These are phyloP conservation scores for Eucalyptus cladocalyx DNA, from an alignment of 345 rosid species.

Conservation along the genomic window DNA sequence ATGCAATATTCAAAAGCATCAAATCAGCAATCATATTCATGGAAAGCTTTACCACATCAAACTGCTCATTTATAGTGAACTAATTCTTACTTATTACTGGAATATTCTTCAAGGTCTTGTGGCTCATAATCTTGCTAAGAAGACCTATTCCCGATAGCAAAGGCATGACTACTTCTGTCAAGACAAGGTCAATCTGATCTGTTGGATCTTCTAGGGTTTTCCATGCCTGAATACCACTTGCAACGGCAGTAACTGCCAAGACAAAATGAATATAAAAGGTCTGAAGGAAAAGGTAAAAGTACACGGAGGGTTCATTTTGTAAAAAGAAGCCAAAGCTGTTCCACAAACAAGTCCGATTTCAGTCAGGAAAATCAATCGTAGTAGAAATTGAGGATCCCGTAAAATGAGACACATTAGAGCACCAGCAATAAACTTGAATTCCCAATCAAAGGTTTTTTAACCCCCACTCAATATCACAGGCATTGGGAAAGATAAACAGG, in stretches of 20 bases:
- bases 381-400: neutral
- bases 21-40: neutral
- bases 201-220: conserved; percentile 40
- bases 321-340: neutral
- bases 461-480: neutral
- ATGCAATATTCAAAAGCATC: conserved; percentile 1
- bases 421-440: neutral
- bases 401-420: neutral
- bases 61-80: neutral
- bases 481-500: neutral
- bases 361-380: neutral
- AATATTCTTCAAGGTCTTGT: conserved; percentile 47
- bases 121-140: conserved; percentile 63
- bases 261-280: neutral
- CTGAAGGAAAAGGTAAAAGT: neutral
- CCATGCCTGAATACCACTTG: conserved; percentile 72
- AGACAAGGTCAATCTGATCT: conserved; percentile 55
- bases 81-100: conserved; percentile 55
- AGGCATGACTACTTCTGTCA: conserved; percentile 81
- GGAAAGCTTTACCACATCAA: neutral
- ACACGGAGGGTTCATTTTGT: neutral
- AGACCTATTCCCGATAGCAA: conserved; percentile 58
- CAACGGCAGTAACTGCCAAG: conserved; percentile 39
- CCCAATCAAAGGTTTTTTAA: neutral
- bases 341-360: neutral